phyloP scores from a whole-genome alignment of 2,329 filamentous ascomycete species.

The Diaporthe sp. region DNA sequence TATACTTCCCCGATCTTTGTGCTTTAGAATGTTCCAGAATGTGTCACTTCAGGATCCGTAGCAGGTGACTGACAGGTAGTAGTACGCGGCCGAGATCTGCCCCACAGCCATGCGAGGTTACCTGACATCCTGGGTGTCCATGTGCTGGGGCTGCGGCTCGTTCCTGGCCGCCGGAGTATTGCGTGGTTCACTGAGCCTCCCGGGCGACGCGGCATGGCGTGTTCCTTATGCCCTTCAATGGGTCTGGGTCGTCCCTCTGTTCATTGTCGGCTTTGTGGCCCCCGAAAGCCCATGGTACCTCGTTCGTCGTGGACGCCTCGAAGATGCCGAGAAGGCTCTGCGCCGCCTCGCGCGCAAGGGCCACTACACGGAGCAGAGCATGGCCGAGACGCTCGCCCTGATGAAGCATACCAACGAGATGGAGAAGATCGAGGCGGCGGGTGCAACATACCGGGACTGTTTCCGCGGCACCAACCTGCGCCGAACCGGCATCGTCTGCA shows the following conservation, averaged over 20 bases:
- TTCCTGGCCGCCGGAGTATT: constrained; percentile 56
- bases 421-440: constrained; percentile 59
- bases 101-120: constrained; percentile 51
- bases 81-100: constrained; percentile 54
- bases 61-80: too few species aligned
- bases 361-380: constrained; percentile 53
- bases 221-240: constrained; percentile 57
- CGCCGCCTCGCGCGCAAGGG: constrained; percentile 48
- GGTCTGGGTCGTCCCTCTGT: constrained; percentile 57
- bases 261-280: constrained; percentile 55
- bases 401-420: constrained; percentile 68
- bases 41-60: too few species aligned
- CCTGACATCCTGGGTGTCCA: constrained; percentile 42
- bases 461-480: constrained; percentile 66
- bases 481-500: constrained; percentile 65
- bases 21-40: too few species aligned
- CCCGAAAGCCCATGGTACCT: constrained; percentile 62
- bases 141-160: constrained; percentile 50
- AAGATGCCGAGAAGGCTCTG: constrained; percentile 52
- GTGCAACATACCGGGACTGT: constrained; percentile 63
- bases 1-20: too few species aligned
- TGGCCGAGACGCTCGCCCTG: constrained; percentile 65
- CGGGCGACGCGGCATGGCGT: constrained; percentile 54
- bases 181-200: constrained; percentile 47
- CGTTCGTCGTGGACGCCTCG: constrained; percentile 52